A percentile compares a stretch with the other conserved stretches of the same genome.
Evolutionary conservation across 2,329 filamentous ascomycete genomes (phyloP).

Genomic region (Bipolaris victoriae): DNA sequence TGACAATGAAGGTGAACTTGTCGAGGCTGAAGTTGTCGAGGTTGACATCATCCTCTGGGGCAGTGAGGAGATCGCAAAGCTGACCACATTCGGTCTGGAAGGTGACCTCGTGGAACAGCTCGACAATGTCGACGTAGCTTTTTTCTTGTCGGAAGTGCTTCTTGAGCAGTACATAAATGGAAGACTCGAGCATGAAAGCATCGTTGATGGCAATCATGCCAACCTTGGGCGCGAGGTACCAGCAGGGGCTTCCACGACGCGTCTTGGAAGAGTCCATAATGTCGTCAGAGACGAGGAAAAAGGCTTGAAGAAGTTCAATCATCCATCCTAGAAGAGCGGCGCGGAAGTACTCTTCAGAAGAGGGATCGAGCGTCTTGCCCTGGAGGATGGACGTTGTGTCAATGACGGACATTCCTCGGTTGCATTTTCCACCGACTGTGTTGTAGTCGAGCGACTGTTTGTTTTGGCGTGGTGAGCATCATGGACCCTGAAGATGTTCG

Average conservation of each 20-base stretch:
- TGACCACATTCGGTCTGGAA: slow-evolving; percentile 97
- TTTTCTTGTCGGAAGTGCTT: slow-evolving; percentile 91
- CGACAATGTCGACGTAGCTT: slow-evolving; percentile 86
- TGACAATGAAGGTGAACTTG: slow-evolving; percentile 98
- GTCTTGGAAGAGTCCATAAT: slow-evolving; percentile 98
- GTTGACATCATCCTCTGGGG: slow-evolving; percentile 90
- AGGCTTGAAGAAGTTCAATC: slow-evolving; percentile 97
- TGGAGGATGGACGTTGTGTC: slow-evolving; percentile 86
- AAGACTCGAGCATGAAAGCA: slow-evolving; percentile 89
- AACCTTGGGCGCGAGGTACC: slow-evolving; percentile 89
- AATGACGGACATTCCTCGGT: slow-evolving; percentile 96
- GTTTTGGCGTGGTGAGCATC: slow-evolving; percentile 21
- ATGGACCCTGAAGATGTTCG: slow-evolving; percentile 5
- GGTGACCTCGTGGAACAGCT: slow-evolving; percentile 94
- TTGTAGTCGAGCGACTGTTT: slow-evolving; percentile 81
- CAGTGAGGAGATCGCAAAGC: slow-evolving; percentile 91
- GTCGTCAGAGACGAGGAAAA: slow-evolving; percentile 98
- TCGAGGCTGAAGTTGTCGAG: slow-evolving; percentile 93
- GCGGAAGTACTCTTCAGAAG: slow-evolving; percentile 78
- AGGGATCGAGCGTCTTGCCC: slow-evolving; percentile 70
- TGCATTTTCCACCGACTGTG: slow-evolving; percentile 93
- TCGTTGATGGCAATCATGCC: slow-evolving; percentile 99
- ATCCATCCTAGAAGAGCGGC: slow-evolving; percentile 92
- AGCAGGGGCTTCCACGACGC: slow-evolving; percentile 91
- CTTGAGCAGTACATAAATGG: slow-evolving; percentile 90